Base-by-base conservation (phyloP, 2,329 filamentous ascomycete species). In the Talaromyces islandicus region DNA sequence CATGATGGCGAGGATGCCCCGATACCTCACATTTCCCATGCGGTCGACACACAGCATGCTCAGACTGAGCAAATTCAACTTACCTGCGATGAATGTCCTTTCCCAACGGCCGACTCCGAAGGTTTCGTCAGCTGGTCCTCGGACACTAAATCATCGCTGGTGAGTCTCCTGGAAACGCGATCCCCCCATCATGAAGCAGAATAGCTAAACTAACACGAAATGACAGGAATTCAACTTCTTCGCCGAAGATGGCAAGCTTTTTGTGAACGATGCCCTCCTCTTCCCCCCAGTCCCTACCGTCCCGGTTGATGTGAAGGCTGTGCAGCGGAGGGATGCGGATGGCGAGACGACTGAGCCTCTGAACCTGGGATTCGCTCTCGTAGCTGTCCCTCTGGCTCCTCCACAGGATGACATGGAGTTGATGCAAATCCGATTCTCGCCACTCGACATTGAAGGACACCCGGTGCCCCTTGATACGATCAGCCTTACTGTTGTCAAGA, bases 381-480 rank as follows among this genome's bases (percentile, higher is more conserved):
- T 79, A 64, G 66, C 74, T 46, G 68, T 75, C 62, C 69, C 74
- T 24, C 57, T 68, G 48, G 62, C 68, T 21, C 62, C 67, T 12
- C 64, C 71, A 17, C 60, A 66, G 9, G 70, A 75, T 25, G 69
- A 65, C 7, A 65, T 69, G 50, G 71, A 75, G 9, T 63, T 79
- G 25, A 63, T 75, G 2, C 68, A 71, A 11, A 65, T 79, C 60
- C 72, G 75, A 43, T 77, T 80, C 65, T 79, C 77, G n/a, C 70
- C 79, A 38, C 70, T 80, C 29, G 76, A 77, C 58, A 66, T 80
- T 19, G 73, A 75, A 48, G 68, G 71, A 29, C 70, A 73, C 54
- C 77, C 78, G 0, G 75, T 78, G 10, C 75, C 77, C 19, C 69
- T 78, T n/a, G 73, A 78, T 59, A 77, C 77, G 14, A 67, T 79